phyloP scores from a whole-genome alignment of 306 rosid genomes.

The Boehmeria nivea region DNA sequence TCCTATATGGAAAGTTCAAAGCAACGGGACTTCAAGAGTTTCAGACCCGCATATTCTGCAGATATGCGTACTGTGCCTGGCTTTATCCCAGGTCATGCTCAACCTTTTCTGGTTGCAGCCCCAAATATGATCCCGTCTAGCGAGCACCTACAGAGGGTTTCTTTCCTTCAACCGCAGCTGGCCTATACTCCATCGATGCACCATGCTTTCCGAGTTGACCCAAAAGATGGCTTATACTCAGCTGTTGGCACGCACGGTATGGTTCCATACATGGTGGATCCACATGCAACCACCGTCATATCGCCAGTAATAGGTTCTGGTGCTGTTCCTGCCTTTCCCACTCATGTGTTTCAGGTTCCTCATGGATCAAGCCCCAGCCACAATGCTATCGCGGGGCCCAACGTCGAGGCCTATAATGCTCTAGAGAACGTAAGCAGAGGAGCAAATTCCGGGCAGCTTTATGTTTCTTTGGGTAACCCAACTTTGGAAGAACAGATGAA shows the following conservation, averaged over 20 bases:
- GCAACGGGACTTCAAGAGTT: constrained; percentile 11
- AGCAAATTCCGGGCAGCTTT: constrained; percentile 10
- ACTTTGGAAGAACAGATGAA: constrained; percentile 18
- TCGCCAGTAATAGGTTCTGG: constrained; percentile 25
- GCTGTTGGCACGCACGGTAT: constrained; percentile 10
- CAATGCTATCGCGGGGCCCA: constrained; percentile 6
- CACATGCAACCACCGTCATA: constrained; percentile 15
- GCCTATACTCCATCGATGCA: constrained; percentile 12
- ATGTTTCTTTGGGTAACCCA: constrained; percentile 4
- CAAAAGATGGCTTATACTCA: constrained; percentile 14
- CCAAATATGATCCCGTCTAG: constrained; percentile 18
- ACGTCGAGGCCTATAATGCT: constrained; percentile 14
- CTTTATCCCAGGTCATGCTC: constrained; percentile 11
- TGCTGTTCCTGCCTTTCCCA: constrained; percentile 12
- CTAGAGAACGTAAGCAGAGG: constrained; percentile 23
- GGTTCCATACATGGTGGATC: constrained; percentile 21
- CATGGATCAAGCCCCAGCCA: constrained; percentile 14
- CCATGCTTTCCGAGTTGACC: constrained; percentile 25
- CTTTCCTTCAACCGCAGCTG: constrained; percentile 20
- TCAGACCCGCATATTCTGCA: constrained; percentile 16
- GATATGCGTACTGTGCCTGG: constrained; percentile 18
- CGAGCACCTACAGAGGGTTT: constrained; percentile 22
- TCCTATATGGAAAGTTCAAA: constrained; percentile 13
- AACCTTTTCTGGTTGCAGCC: constrained; percentile 19
- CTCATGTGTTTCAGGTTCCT: constrained; percentile 16